Percentiles rank a stretch among this genome's conserved stretches.
Conservation (phyloP, 2,329 filamentous ascomycete species). For the Shiraia bambusicola region DNA sequence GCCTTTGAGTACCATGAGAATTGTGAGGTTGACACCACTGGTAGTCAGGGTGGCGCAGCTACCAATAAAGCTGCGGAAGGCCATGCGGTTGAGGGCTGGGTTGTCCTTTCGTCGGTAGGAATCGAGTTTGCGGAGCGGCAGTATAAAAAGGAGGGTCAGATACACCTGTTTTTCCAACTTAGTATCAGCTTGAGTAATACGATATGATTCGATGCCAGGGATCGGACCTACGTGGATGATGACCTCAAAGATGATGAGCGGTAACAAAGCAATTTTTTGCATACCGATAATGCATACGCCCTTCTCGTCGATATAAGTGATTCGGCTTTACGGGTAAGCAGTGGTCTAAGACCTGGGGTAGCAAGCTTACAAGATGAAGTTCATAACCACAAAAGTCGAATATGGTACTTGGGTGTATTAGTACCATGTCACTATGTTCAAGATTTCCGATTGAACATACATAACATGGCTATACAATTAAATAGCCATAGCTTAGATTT, state of each 20-base stretch:
- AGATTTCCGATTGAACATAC: conserved; percentile 28
- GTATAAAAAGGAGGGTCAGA: conserved; percentile 63
- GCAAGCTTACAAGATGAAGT: conserved; percentile 59
- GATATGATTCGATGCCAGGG: background rate
- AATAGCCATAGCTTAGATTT: conserved; percentile 62
- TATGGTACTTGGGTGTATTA: conserved; percentile 30
- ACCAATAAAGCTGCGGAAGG: conserved; percentile 61
- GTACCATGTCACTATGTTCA: background rate
- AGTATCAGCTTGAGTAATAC: too few species aligned
- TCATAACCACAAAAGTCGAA: conserved; percentile 55
- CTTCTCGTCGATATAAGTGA: conserved; percentile 55
- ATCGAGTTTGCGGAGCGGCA: conserved; percentile 59
- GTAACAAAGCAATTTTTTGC: conserved; percentile 59
- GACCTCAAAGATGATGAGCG: conserved; percentile 62
- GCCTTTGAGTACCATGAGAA: conserved; percentile 60
- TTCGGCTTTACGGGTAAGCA: conserved; percentile 49
- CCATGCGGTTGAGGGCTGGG: conserved; percentile 53
- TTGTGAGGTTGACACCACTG: conserved; percentile 61
- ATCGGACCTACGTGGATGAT: conserved; percentile 54
- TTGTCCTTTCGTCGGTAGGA: conserved; percentile 54
- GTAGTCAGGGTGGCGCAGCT: conserved; percentile 59
- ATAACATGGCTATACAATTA: conserved; percentile 61
- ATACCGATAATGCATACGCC: conserved; percentile 65
- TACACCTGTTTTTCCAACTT: conserved; percentile 52
- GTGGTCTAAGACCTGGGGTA: too few species aligned